phyloP scores from a whole-genome alignment of 129 eudicot species.

The Lactuca sativa region DNA sequence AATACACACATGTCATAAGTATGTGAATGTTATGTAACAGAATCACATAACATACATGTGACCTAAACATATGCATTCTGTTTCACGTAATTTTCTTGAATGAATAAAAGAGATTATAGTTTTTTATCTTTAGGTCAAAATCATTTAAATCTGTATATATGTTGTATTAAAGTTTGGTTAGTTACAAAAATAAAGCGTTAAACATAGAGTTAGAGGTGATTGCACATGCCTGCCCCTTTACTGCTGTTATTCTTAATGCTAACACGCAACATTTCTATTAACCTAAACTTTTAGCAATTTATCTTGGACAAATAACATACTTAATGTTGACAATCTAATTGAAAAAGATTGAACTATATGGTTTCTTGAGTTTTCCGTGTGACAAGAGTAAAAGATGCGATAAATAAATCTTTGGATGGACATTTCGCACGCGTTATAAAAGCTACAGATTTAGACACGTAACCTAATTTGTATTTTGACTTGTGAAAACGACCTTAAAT shows the following conservation, averaged over 20 bases:
- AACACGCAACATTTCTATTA: neutral
- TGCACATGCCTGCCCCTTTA: neutral
- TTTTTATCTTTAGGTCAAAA: neutral
- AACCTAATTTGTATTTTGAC: conserved; percentile 26
- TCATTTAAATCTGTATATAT: neutral
- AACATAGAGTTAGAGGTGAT: neutral
- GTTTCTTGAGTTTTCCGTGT: conserved; percentile 6
- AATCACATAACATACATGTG: conserved; percentile 33
- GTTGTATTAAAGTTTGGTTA: too few relatives aligned
- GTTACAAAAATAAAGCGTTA: neutral
- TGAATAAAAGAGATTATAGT: too few relatives aligned
- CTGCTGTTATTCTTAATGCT: neutral
- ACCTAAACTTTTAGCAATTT: neutral
- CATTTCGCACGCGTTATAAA: conserved; percentile 14
- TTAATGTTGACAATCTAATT: neutral
- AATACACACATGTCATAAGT: conserved; percentile 31
- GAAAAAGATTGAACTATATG: conserved; percentile 13
- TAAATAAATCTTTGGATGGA: conserved; percentile 1
- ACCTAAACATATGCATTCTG: conserved; percentile 39
- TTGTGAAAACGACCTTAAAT: conserved; percentile 7
- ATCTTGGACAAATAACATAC: neutral
- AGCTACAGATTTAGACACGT: conserved; percentile 24
- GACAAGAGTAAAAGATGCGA: conserved; percentile 8
- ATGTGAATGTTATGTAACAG: conserved; percentile 34
- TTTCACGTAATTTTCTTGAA: conserved; percentile 25